Evolutionary conservation across 345 rosid species (phyloP).

Genomic region (Boechera divaricarpa): DNA sequence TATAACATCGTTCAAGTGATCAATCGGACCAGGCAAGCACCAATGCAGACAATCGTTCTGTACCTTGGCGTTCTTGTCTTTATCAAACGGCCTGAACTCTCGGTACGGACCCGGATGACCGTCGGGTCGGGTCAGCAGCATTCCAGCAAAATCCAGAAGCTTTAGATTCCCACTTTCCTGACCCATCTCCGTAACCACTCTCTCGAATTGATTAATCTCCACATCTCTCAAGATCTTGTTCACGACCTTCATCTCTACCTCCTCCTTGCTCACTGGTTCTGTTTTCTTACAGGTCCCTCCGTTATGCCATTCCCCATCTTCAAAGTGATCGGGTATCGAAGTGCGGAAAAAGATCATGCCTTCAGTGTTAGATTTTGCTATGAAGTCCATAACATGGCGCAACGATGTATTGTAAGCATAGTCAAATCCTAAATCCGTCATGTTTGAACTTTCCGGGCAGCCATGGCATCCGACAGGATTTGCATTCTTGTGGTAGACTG

Average conservation of each 20-base stretch:
- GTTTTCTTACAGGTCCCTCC: constrained; percentile 74
- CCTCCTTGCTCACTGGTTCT: constrained; percentile 70
- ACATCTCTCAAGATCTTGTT: constrained; percentile 63
- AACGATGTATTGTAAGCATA: constrained; percentile 80
- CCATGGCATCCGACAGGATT: constrained; percentile 74
- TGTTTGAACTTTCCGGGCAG: constrained; percentile 66
- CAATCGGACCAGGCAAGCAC: constrained; percentile 99
- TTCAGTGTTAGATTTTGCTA: constrained; percentile 60
- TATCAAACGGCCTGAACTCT: constrained; percentile 68
- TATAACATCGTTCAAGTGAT: constrained; percentile 78
- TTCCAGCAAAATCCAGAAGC: constrained; percentile 77
- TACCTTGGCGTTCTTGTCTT: constrained; percentile 64
- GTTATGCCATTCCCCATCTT: constrained; percentile 88
- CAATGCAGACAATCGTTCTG: constrained; percentile 98
- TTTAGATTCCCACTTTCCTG: constrained; percentile 60
- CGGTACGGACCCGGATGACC: constrained; percentile 97
- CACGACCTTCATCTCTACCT: constrained; percentile 59
- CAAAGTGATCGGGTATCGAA: constrained; percentile 91
- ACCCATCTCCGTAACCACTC: constrained; percentile 57
- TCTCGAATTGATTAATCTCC: constrained; percentile 67
- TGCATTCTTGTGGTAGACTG: constrained; percentile 78
- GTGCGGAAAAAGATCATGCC: constrained; percentile 75
- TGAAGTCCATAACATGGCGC: constrained; percentile 61
- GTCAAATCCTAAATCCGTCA: constrained; percentile 74
- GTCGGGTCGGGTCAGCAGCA: constrained; percentile 76